These are phyloP conservation scores for Linnemannia elongata DNA, from an alignment of 192 early-diverging fungal genomes.

Conservation along the genomic window DNA sequence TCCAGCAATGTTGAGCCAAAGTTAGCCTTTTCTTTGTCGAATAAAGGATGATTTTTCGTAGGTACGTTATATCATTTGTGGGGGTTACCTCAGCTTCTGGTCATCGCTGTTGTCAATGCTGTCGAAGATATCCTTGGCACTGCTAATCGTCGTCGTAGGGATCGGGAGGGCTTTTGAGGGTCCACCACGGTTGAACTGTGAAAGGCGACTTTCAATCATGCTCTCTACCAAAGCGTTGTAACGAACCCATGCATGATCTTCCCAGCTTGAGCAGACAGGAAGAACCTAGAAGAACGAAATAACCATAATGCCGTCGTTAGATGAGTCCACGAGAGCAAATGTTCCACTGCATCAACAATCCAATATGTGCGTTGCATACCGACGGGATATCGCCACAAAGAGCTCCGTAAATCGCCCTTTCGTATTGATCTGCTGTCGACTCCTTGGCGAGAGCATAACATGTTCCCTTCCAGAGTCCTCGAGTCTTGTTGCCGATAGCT, in stretches of 20 bases:
- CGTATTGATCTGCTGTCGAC: conserved; percentile 68
- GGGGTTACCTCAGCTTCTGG: conserved; percentile 20
- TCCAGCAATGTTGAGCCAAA: neutral
- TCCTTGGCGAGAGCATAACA: conserved; percentile 71
- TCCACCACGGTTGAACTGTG: conserved; percentile 38
- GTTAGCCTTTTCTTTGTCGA: neutral
- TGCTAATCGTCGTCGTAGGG: conserved; percentile 14
- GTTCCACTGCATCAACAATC: neutral
- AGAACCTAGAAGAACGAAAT: conserved; percentile 59
- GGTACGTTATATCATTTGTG: neutral
- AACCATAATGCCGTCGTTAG: neutral
- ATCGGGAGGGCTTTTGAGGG: conserved; percentile 25
- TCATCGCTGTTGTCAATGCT: conserved; percentile 28
- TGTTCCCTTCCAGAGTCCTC: conserved; percentile 75
- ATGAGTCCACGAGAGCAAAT: neutral
- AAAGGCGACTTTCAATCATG: conserved; percentile 56
- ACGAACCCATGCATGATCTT: conserved; percentile 89
- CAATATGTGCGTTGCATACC: conserved; percentile 52
- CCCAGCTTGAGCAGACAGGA: conserved; percentile 86
- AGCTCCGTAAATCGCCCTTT: conserved; percentile 85
- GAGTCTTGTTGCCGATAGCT: conserved; percentile 69
- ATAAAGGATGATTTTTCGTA: too few relatives aligned
- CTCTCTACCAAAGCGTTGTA: conserved; percentile 81
- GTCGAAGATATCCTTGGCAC: conserved; percentile 37
- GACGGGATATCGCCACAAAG: conserved; percentile 80